Base-by-base conservation (phyloP, 805 yeast species). In the Candida cerambycidarum region DNA sequence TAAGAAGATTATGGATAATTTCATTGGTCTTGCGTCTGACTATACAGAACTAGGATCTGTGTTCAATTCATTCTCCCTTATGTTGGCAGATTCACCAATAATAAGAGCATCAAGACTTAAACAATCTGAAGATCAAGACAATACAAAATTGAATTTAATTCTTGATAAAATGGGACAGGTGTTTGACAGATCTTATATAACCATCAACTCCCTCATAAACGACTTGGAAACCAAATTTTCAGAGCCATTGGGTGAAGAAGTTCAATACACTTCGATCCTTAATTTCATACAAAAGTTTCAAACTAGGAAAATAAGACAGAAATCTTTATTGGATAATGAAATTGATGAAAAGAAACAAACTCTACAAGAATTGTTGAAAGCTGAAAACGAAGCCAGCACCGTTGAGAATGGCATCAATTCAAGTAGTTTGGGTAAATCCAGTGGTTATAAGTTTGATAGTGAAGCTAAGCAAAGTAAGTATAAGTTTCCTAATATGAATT, bases 121-220 rank as follows among this genome's bases (percentile, higher is more conserved):
- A 5, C 61, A 58, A 2, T 56, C 56, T 9, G 63, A 59, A 35
- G 55, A 48, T 12, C 59, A 57, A 5, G 63, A 60, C 1, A 61
- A 55, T n/a, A 51, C 53, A 5, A 65, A 65, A 38, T 45, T 67
- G 14, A 62, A 63, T 45, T 43, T 65, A 9, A 52, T 69, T 1
- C 57, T 88, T 46, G 98, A 93, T 57, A 80, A 81, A 48, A 78
- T 89, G 21, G 97, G 98, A 1, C 89, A 86, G 55, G 84, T 89
- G 1, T 82, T 87, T 48, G 98, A 93, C 60, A 76, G 82, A 30
- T 79, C 76, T 35, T 73, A 71, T 55, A 58, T 79, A 47, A 57
- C 80, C n/a, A 65, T 80, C 48, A 68, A 80, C 52, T 58, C 74
- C 1, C 67, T 83, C 9, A 75, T 80, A 4, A 62, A 70, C 10